Evolutionary conservation across 1,284 basidiomycete species (phyloP), one percentile per base, ranked within the genome.

Genomic region (Hortiboletus rubellus): DNA sequence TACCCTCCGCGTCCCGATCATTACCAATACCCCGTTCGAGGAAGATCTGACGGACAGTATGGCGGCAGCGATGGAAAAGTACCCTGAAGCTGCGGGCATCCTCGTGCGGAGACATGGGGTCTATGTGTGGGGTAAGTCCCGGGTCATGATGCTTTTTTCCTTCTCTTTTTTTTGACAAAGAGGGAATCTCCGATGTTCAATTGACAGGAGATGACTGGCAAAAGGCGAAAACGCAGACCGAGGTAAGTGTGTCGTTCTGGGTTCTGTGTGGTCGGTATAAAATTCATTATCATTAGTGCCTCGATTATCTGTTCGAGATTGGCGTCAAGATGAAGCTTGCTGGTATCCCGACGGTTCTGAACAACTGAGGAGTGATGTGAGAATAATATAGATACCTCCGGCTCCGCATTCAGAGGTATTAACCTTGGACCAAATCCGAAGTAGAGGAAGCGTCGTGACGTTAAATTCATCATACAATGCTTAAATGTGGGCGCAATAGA

Each of bases 301-400:
- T 94, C 41, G 92, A 94, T 70, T 94, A 94, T 71, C 77, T 94
- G 12, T 92, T 94, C 63, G 92, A 94, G 69, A 85, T 94, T 51
- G 86, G 85, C 24, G 89, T 91, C 54, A 91, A 89, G 74, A 90
- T 92, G 89, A 85, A 80, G 65, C 68, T 82, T 43, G 82, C 82
- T 0, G 83, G 82, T 2, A 62, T 87, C 9, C 77, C 77, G 27
- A 83, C 81, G 1, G 73, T 80, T 15, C 62, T 80, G 45, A 68
- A 64, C n/a, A 51, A 57, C 24, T 66, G 46, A 66, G 33, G 12
- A 3, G 36, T 30, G 17, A 41, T 6, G 30, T 17, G 10, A 27
- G 24, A 31, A 34, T 36, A 17, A 30, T 3, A 14, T 36, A 43
- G 46, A 44, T 42, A 36, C 49, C 41, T 42, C 3, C 57, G 48